phyloP scores from a whole-genome alignment of 306 rosid genomes.

The Fragaria iinumae region DNA sequence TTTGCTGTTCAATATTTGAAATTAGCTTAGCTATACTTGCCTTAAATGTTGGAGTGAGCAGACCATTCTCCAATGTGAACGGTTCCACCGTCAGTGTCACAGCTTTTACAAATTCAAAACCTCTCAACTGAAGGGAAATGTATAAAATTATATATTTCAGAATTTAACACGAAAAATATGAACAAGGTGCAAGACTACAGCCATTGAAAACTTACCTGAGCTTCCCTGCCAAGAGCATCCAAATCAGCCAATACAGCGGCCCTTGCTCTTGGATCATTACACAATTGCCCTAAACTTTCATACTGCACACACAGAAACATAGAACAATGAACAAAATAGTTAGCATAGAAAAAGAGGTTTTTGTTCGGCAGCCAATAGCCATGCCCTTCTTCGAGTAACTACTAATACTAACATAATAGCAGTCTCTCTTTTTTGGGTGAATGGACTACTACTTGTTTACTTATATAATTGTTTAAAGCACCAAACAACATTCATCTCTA shows the following conservation, averaged over 20 bases:
- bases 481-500: neutral
- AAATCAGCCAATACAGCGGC: constrained; percentile 86
- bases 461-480: neutral
- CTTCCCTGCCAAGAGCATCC: constrained; percentile 83
- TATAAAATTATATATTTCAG: constrained; percentile 19
- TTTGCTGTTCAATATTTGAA: constrained; percentile 4
- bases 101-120: constrained; percentile 88
- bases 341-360: neutral
- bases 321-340: constrained; percentile 15
- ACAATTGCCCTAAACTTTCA: constrained; percentile 61
- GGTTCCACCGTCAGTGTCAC: constrained; percentile 73
- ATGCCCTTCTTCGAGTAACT: neutral
- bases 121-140: constrained; percentile 71
- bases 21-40: constrained; percentile 37
- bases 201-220: constrained; percentile 56
- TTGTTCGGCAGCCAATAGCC: neutral
- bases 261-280: constrained; percentile 76
- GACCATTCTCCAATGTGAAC: constrained; percentile 80
- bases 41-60: constrained; percentile 94
- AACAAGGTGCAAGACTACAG: constrained; percentile 5
- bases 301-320: constrained; percentile 44
- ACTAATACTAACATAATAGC: neutral
- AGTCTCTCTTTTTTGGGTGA: neutral
- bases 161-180: neutral
- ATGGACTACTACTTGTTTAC: neutral